Conservation (phyloP, 225 moss, liverwort and hornwort genomes). For the Pleurozium schreberi region DNA sequence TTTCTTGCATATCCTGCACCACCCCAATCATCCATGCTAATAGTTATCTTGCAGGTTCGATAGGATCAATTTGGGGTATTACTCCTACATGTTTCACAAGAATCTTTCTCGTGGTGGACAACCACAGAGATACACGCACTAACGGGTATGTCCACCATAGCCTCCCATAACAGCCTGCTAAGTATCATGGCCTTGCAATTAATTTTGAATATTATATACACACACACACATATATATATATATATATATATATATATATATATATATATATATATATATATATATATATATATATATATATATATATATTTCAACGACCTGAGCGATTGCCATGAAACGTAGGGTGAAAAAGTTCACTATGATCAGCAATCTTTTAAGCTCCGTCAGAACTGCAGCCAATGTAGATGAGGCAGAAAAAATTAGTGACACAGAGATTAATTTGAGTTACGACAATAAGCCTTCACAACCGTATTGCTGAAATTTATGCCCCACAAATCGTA, state of each 20-base stretch:
- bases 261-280: too few species aligned
- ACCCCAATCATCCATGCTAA: background rate
- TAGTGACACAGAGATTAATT: background rate
- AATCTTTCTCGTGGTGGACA: background rate
- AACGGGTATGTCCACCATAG: background rate
- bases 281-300: too few species aligned
- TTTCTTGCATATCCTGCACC: conserved; percentile 58
- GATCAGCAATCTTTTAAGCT: conserved; percentile 56
- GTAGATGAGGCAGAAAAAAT: background rate
- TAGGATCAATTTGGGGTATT: background rate
- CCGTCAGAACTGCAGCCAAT: conserved; percentile 33
- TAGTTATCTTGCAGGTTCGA: background rate
- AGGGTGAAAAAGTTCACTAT: conserved; percentile 50
- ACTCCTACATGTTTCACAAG: background rate
- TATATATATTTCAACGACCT: conserved; percentile 23
- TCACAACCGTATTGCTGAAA: background rate
- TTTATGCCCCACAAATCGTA: background rate
- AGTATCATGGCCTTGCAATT: background rate
- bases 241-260: too few species aligned
- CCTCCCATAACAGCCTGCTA: background rate
- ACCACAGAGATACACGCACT: background rate
- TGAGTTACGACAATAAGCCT: background rate
- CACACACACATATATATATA: too few species aligned
- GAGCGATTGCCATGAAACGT: conserved; percentile 41
- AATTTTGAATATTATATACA: background rate